Evolutionary conservation across 2,329 filamentous ascomycete species (phyloP), one percentile per base, ranked within the genome.

Genomic region (Trichoderma arundinaceum): DNA sequence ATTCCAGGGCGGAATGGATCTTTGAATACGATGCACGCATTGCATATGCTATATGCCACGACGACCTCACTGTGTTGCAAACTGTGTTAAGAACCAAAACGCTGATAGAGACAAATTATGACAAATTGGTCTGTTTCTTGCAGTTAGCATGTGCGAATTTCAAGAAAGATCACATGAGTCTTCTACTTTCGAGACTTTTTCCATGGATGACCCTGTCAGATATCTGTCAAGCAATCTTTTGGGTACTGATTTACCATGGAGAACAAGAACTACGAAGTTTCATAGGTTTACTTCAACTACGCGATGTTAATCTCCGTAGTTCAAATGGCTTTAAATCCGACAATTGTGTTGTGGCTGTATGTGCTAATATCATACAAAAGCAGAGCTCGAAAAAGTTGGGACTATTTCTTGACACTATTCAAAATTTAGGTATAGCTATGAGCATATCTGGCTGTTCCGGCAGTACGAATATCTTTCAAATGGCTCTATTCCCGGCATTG

Each of bases 161-260:
- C 4, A 46, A 46, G 6, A 12, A 10, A 19, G n/a, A 19, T 46
- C 8, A 8, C 17, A 19, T 46, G 44, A 19, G 5, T 7, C 4
- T 4, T 5, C 17, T 22, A 1, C 22, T 46, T 9, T 22, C 4
- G 12, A 13, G 4, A 22, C 8, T 19, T 1, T 3, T 2, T 28
- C 22, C 22, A 28, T 28, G 5, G 0, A 5, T 4, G 2, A 4
- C 8, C 7, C 7, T 10, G 43, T 0, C 9, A 0, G 6, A 1
- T 5, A 1, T 19, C 17, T 5, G 8, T 19, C 12, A 12, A 9
- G 1, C n/a, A 19, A 9, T 46, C 2, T 13, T 6, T 1, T 10
- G 44, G 44, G 12, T 13, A 19, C 9, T 46, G 4, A 5, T 4
- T 2, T 4, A 1, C 10, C 44, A 12, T 12, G 12, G 6, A 19